Evolutionary conservation across 2,329 filamentous ascomycete genomes (phyloP), one percentile per base, ranked within the genome.

Genomic region (Passalora sequoiae): DNA sequence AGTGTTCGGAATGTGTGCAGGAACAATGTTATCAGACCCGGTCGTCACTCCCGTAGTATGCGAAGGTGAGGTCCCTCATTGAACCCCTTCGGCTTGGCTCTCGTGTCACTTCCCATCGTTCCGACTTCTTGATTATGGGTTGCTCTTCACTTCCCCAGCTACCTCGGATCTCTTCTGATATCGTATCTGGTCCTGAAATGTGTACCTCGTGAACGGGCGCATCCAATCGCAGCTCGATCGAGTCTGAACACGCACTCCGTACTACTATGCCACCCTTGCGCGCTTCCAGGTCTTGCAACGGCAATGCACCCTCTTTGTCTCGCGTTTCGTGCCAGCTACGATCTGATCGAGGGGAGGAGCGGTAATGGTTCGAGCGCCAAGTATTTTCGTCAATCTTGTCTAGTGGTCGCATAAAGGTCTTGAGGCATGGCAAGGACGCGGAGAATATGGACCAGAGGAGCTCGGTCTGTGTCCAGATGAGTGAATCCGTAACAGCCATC

Each of bases 361-460:
- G n/a, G 28, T 50, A 46, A 32, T 39, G 19, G 19, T 47, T 44
- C 8, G 50, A 47, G 9, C 47, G 35, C 50, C 50, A 50, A 15
- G 44, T 50, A 6, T 48, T 38, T 12, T 53, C 44, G 32, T 49
- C 50, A 22, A 53, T 37, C 32, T 49, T 50, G 25, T 53, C 46
- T 32, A 53, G 50, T 4, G 50, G 50, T 12, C 40, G 39, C 44
- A 49, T 50, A 39, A 53, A 49, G 3, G 44, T 43, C 30, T 53
- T 50, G 25, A 53, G 38, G 22, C 50, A 53, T 10, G 50, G 50
- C 8, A 53, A 31, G 6, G 50, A 53, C 8, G 46, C 46, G 1
- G 50, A 38, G 21, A 53, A 25, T 25, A 53, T 50, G n/a, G 50
- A 53, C 50, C 50, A 53, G 3, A 53, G 36, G 4, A 53, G 38